Evolutionary conservation across 2,329 filamentous ascomycete species (phyloP).

Genomic region (Penicillium brasilianum): DNA sequence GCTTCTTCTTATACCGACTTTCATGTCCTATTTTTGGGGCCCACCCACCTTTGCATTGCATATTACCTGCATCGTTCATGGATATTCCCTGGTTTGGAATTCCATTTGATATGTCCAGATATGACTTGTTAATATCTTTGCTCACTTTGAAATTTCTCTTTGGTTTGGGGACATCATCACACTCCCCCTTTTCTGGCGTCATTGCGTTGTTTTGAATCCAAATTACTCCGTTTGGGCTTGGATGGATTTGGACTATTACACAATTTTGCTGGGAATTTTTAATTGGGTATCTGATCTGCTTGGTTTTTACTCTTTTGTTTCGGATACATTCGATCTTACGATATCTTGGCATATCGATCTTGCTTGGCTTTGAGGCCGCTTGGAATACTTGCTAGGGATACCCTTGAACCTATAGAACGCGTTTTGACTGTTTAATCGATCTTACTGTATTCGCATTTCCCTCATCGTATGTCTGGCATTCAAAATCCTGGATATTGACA

Average conservation of each 20-base stretch:
- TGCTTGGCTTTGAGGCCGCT: conserved; percentile 8
- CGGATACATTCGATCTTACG: neutral
- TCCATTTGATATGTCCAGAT: conserved; percentile 27
- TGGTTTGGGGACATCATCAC: neutral
- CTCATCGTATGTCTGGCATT: neutral
- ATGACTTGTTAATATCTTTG: conserved; percentile 29
- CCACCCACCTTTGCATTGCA: conserved; percentile 17
- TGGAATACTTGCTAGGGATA: conserved; percentile 20
- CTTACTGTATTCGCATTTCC: neutral
- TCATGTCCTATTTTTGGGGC: conserved; percentile 2
- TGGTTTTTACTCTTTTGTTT: neutral
- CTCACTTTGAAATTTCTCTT: conserved; percentile 3
- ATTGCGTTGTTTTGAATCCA: neutral
- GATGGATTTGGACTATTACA: neutral
- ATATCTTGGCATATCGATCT: neutral
- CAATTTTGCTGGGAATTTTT: neutral
- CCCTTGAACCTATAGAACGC: conserved; percentile 25
- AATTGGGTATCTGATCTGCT: neutral
- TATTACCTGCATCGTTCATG: conserved; percentile 21
- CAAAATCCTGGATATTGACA: too few species aligned
- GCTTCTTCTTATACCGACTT: neutral
- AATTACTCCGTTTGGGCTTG: neutral
- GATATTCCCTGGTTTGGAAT: conserved; percentile 29
- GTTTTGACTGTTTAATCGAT: conserved; percentile 7
- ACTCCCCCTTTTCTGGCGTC: neutral